Base-by-base conservation (phyloP, 805 yeast species). In the Lipomyces mesembrius region DNA sequence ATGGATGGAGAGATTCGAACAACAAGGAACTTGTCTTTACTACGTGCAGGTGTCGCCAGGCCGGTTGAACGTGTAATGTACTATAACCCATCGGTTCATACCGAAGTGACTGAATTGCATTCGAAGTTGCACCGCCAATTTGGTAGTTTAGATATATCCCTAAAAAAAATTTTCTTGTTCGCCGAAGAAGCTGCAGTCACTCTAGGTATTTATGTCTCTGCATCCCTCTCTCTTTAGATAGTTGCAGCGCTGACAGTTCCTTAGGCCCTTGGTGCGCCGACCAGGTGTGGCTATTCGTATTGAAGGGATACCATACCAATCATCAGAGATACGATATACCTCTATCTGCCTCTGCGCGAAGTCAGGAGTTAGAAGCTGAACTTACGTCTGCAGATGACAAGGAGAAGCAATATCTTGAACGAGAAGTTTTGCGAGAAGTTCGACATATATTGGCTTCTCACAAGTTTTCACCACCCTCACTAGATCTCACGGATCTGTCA, bases 251-350 rank as follows among this genome's bases (percentile, higher is more conserved):
- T 52, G 29, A 25, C 34, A 22, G n/a, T 3, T n/a, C 34, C 14
- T n/a, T 39, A 27, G 63, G 63, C 34, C 63, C 63, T 2, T 61
- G 63, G 63, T 61, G 63, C 37, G 32, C 63, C 22, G 63, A 61
- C 29, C 53, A 55, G 17, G n/a, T 61, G n/a, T 61, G 63, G 63
- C 32, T 9, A 5, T 54, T 37, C 25, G 9, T 35, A 22, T 32
- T 61, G 27, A 27, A 35, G 12, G 57, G 62, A 51, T 22, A 51
- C 29, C 51, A 49, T 11, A 17, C 46, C 2, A 25, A 9, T 14
- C 29, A n/a, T n/a, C n/a, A 2, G 14, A 39, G 55, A 11, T 34
- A 43, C 20, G 11, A 22, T 22, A 12, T 37, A 17, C 20, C 43
- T 32, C 49, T 9, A 37, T 17, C n/a, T 27, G 11, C n/a, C 20